Conservation (phyloP, 2,329 filamentous ascomycete genomes). For the Ceratocystis huliohia region DNA sequence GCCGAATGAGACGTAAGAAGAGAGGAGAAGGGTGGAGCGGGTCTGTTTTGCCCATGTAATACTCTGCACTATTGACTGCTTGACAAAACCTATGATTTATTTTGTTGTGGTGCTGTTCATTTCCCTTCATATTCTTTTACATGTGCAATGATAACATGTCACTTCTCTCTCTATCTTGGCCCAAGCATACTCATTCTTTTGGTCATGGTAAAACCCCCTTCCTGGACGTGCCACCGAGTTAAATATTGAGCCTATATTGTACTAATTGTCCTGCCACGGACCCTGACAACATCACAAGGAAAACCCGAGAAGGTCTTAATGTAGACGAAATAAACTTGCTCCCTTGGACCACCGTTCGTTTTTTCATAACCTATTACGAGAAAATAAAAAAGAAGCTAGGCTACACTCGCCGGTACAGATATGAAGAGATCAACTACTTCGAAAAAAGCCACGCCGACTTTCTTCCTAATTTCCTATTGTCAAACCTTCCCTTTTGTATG, state of each 20-base stretch:
- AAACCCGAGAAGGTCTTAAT: not conserved
- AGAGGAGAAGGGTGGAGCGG: not conserved
- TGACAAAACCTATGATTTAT: not conserved
- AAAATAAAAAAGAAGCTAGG: not conserved
- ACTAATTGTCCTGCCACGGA: not conserved
- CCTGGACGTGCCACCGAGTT: not conserved
- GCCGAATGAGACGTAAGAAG: not conserved
- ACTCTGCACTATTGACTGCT: not conserved
- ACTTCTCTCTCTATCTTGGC: not conserved
- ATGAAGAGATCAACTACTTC: not conserved
- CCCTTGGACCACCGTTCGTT: not conserved
- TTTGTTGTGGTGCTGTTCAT: not conserved
- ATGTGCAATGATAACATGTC: not conserved
- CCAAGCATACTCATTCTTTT: not conserved
- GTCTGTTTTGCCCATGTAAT: not conserved
- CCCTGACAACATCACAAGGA: not conserved
- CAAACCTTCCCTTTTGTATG: not conserved
- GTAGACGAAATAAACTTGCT: slow-evolving; percentile 6
- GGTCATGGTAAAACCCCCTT: not conserved
- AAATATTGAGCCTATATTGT: slow-evolving; percentile 8
- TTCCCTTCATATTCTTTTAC: not conserved
- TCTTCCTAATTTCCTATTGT: not conserved
- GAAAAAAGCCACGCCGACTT: not conserved
- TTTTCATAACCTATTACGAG: no score
- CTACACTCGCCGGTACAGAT: not conserved